Evolutionary conservation across 495 filamentous ascomycete genomes (phyloP), one percentile per base, ranked within the genome.

Genomic region (Cryomyces minteri): DNA sequence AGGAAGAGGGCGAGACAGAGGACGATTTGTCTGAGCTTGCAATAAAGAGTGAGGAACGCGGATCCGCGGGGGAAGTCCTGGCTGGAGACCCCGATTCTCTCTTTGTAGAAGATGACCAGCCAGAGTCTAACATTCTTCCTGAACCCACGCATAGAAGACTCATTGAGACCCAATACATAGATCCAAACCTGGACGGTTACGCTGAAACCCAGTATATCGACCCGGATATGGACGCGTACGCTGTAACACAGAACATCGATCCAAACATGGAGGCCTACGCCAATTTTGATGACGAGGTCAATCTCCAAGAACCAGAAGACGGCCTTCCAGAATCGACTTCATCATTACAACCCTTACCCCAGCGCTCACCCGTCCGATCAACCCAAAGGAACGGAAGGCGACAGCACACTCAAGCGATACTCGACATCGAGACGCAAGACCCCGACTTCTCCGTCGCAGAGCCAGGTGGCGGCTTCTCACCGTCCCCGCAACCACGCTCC

Each of bases 391-490:
- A 46, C 3, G 18, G n/a, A 28, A 31, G 12, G 11, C 34, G 5
- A 14, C 33, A 39, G 37, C 10, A 53, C 4, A 58, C 55, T 1
- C 52, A 58, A 40, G 47, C 52, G 18, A 52, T 58, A 34, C 31
- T 58, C 9, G 43, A 52, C 44, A 45, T 49, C 6, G 50, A 55
- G 38, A 58, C 55, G 3, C 55, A 58, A 44, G 31, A 34, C 9
- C 53, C 46, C 2, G 55, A 58, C 30, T 31, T 57, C 11, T 37
- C 32, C 29, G 12, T 57, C 33, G 43, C 52, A 1, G 40, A 47
- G n/a, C 54, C 52, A 38, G 34, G 12, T 38, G 3, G 34, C 12
- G 34, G 34, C 9, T 38, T 38, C 12, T 25, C 18, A 25, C 18
- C 18, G 18, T 25, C 18, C 5, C 48, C 51, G 5, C 51, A 50